Conservation (phyloP, 768 basidiomycete genomes). For the Boletus huronensis region DNA sequence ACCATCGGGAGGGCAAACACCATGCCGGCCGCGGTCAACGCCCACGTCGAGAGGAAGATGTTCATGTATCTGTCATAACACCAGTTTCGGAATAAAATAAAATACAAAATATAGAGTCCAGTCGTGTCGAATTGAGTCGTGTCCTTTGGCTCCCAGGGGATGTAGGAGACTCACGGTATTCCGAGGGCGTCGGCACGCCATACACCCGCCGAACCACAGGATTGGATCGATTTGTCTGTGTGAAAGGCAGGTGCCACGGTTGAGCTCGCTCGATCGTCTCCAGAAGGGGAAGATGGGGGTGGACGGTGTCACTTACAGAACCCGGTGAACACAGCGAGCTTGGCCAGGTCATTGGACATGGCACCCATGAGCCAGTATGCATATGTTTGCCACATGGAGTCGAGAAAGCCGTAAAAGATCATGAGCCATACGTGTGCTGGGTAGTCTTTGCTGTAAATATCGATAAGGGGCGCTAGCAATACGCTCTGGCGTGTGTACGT, state of each 20-base stretch:
- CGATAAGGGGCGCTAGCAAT: conserved; percentile 42
- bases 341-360: conserved; percentile 78
- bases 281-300: neutral
- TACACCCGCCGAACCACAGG: conserved; percentile 64
- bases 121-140: neutral
- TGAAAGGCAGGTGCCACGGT: neutral
- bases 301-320: conserved; percentile 56
- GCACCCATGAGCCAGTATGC: conserved; percentile 86
- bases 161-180: conserved; percentile 50
- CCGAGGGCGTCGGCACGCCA: conserved; percentile 69
- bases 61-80: conserved; percentile 51
- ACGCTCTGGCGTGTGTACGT: conserved; percentile 58
- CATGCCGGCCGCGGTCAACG: conserved; percentile 59
- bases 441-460: conserved; percentile 57
- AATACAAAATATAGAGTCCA: neutral
- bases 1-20: conserved; percentile 73
- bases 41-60: conserved; percentile 73
- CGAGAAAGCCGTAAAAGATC: conserved; percentile 72
- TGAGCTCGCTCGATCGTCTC: neutral
- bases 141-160: neutral
- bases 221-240: conserved; percentile 71
- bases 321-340: conserved; percentile 77
- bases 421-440: conserved; percentile 58
- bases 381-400: conserved; percentile 83
- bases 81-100: too few relatives aligned